These are phyloP conservation scores for Posidonia australis DNA, from an alignment of 106 monocot species.

Conservation along the genomic window DNA sequence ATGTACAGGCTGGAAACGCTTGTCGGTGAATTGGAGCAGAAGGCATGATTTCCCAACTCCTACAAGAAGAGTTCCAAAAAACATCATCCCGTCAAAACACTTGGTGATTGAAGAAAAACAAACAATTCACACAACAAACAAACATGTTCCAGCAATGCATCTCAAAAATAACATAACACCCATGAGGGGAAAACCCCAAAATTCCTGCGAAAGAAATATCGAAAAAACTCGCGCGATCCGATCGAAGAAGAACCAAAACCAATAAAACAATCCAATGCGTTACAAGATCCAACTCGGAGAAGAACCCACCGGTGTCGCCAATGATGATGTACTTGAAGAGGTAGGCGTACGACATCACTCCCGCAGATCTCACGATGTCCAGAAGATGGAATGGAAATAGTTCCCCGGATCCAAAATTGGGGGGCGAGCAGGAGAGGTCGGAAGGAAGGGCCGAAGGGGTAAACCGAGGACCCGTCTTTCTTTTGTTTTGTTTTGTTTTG, in stretches of 20 bases:
- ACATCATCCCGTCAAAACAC: neutral
- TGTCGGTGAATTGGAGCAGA: conserved; percentile 41
- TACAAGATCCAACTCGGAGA: neutral
- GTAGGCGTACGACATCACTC: conserved; percentile 34
- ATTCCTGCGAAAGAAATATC: neutral
- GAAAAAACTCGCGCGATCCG: neutral
- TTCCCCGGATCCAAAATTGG: no score
- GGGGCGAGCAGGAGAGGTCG: no score
- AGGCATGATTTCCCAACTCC: conserved; percentile 48
- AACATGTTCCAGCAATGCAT: no score
- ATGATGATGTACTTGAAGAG: conserved; percentile 48
- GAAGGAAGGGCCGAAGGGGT: no score
- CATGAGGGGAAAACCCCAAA: no score
- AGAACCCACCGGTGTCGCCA: conserved; percentile 26
- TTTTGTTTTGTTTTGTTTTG: no score
- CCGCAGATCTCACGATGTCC: no score
- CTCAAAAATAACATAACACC: no score
- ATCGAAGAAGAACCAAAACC: neutral
- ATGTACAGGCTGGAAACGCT: conserved; percentile 38
- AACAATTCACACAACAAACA: no score
- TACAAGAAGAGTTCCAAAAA: neutral
- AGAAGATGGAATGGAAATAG: no score
- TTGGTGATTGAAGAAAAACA: neutral
- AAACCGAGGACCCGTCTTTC: no score
- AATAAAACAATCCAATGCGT: neutral